Conservation (phyloP, 768 basidiomycete genomes). For the Amanita phalloides region DNA sequence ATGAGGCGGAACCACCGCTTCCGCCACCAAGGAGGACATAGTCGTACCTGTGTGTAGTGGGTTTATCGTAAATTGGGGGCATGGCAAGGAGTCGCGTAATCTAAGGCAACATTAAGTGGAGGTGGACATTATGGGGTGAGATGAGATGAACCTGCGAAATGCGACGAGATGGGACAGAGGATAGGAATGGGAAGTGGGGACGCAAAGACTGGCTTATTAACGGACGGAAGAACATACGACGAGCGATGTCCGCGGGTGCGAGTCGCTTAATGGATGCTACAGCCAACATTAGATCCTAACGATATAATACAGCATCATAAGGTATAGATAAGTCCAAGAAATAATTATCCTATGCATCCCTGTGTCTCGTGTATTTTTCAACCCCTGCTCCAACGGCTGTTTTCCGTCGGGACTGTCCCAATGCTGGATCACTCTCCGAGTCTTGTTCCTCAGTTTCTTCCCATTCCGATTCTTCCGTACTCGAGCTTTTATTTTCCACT, state of each 20-base stretch:
- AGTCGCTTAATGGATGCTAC: too few species aligned
- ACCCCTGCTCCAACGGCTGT: constrained; percentile 33
- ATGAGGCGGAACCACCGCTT: constrained; percentile 83
- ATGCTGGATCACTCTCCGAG: constrained; percentile 15
- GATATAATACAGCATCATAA: too few species aligned
- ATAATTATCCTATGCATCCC: constrained; percentile 2
- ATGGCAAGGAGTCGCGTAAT: constrained; percentile 24
- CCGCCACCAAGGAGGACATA: constrained; percentile 89
- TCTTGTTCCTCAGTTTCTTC: constrained; percentile 13
- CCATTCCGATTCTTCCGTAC: constrained; percentile 10
- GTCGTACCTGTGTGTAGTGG: constrained; percentile 63
- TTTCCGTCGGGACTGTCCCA: constrained; percentile 19
- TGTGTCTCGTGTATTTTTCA: constrained; percentile 39
- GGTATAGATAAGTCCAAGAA: too few species aligned
- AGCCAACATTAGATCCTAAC: background rate
- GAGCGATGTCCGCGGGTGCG: background rate
- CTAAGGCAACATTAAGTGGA: background rate
- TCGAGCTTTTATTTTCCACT: constrained; percentile 6
- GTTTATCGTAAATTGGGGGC: constrained; percentile 58
- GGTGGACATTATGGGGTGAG: background rate
- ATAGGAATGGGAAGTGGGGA: background rate
- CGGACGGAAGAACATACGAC: background rate
- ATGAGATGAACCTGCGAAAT: background rate
- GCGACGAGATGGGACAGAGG: background rate
- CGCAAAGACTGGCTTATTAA: background rate